These are phyloP conservation scores for Fonsecaea pedrosoi DNA, from an alignment of 2,329 filamentous ascomycete species.

Conservation along the genomic window DNA sequence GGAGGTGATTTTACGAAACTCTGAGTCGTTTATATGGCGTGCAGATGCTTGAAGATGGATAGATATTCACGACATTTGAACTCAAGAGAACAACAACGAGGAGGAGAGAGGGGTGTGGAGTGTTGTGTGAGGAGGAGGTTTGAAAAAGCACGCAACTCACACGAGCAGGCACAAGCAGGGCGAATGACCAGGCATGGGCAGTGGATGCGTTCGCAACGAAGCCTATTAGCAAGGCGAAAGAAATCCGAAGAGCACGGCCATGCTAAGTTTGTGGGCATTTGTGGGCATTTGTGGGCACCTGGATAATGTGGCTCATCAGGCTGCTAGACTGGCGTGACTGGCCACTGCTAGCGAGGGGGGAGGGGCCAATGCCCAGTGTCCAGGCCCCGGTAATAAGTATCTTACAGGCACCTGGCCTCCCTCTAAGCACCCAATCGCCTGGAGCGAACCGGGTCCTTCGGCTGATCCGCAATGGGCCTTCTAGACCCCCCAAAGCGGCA, in stretches of 20 bases:
- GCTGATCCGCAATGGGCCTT: neutral
- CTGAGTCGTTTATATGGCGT: neutral
- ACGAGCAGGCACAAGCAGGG: neutral
- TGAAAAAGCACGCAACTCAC: neutral
- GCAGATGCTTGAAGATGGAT: neutral
- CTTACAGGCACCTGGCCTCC: neutral
- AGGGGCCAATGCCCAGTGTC: neutral
- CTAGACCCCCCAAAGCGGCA: neutral
- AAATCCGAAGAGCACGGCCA: neutral
- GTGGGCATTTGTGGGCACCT: conserved; percentile 2
- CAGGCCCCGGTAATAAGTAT: neutral
- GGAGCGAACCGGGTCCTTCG: neutral
- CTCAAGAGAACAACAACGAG: neutral
- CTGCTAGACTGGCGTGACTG: neutral
- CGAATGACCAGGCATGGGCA: neutral
- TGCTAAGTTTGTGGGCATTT: neutral
- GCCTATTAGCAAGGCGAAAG: neutral
- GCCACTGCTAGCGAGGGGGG: too few species aligned
- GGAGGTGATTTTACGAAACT: conserved; percentile 2
- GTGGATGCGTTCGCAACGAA: neutral
- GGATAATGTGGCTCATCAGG: neutral
- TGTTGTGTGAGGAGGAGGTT: neutral
- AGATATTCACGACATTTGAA: neutral
- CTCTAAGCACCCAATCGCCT: neutral
- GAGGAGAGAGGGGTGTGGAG: neutral